Evolutionary conservation across 2,329 filamentous ascomycete species (phyloP).

Genomic region (Endothia cerciana): DNA sequence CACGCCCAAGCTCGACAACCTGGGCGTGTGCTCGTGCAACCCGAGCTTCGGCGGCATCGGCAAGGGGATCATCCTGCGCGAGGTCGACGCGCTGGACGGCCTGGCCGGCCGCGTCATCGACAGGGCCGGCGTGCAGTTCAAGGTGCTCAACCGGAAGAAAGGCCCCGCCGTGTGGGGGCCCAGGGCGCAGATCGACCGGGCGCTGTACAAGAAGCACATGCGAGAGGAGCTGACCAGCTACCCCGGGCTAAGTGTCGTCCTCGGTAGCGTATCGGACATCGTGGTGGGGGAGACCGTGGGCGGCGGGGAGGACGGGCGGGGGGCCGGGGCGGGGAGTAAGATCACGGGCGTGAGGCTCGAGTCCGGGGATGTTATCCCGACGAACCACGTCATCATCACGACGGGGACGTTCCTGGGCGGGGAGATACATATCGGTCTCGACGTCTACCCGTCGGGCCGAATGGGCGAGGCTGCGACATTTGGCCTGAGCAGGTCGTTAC

Average conservation of each 20-base stretch:
- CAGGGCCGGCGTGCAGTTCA: conserved; percentile 93
- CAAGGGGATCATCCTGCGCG: conserved; percentile 93
- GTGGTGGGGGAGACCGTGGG: conserved; percentile 71
- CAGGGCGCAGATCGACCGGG: conserved; percentile 91
- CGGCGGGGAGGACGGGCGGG: conserved; percentile 63
- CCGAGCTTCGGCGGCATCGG: conserved; percentile 98
- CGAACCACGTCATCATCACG: conserved; percentile 86
- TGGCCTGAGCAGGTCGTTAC: conserved; percentile 87
- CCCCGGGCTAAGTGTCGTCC: conserved; percentile 76
- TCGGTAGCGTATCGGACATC: conserved; percentile 91
- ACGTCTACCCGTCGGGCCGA: conserved; percentile 82
- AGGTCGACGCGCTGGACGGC: conserved; percentile 93
- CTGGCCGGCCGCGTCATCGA: conserved; percentile 87
- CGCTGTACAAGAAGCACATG: conserved; percentile 90
- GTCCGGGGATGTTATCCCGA: conserved; percentile 80
- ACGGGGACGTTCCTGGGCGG: conserved; percentile 95
- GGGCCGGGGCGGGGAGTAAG: conserved; percentile 61
- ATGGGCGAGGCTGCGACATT: conserved; percentile 94
- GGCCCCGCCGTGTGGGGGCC: conserved; percentile 97
- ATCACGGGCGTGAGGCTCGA: conserved; percentile 87
- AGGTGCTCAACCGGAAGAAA: conserved; percentile 84
- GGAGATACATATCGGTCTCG: conserved; percentile 92
- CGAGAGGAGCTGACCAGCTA: conserved; percentile 80
- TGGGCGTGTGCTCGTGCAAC: conserved; percentile 95
- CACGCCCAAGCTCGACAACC: conserved; percentile 84